Evolutionary conservation across 768 basidiomycete genomes (phyloP).

Genomic region (Phanerodontia chrysosporium): DNA sequence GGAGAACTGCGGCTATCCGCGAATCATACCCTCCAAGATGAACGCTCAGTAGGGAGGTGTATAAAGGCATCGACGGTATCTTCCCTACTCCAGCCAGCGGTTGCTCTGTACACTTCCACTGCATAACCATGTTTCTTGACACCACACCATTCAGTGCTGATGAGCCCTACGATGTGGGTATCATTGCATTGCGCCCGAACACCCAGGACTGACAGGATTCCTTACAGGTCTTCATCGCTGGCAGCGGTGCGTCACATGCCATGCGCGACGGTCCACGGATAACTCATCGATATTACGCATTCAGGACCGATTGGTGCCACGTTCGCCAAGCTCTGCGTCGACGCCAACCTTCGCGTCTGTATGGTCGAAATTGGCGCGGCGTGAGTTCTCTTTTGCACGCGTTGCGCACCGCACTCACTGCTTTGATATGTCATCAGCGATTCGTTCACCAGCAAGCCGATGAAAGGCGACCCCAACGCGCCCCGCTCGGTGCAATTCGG

Average conservation of each 20-base stretch:
- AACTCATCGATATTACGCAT: background rate
- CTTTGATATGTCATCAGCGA: background rate
- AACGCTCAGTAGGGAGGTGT: too few relatives aligned
- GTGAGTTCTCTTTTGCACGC: background rate
- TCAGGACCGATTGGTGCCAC: slow-evolving; percentile 28
- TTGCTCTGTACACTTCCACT: too few relatives aligned
- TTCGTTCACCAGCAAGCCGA: slow-evolving; percentile 7
- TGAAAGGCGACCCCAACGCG: background rate
- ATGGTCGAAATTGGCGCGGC: slow-evolving; percentile 13
- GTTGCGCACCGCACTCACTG: background rate
- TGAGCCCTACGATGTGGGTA: too few relatives aligned
- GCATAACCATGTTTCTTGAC: too few relatives aligned
- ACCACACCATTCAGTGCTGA: too few relatives aligned
- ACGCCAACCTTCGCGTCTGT: slow-evolving; percentile 14
- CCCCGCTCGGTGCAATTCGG: background rate
- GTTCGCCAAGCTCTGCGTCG: slow-evolving; percentile 22
- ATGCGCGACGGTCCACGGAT: background rate
- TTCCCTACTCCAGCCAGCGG: too few relatives aligned
- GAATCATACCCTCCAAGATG: too few relatives aligned
- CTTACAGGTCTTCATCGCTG: slow-evolving; percentile 29
- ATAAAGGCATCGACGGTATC: too few relatives aligned
- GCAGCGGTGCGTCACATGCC: slow-evolving; percentile 7
- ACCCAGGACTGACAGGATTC: background rate
- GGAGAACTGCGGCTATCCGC: too few relatives aligned
- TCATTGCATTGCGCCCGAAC: too few relatives aligned